Base-by-base conservation (phyloP, 257 asterid species). In the Solanum neorickii region DNA sequence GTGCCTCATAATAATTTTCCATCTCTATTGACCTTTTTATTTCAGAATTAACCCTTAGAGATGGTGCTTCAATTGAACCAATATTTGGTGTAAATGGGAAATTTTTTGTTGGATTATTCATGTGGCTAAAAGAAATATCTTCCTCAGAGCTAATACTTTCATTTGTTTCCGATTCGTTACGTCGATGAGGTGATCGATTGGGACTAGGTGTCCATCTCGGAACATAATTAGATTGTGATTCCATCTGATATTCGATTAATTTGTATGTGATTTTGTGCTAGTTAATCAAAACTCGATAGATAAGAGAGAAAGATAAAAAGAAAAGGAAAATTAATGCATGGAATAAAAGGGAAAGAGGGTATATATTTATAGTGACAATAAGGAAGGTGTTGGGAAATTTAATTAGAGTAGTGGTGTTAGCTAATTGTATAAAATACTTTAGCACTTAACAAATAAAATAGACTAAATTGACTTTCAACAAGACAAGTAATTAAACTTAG, bases 181-280 rank as follows among this genome's bases (percentile, higher is more conserved):
- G 65, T 83, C 76, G 14, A 33, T 60, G 86, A 10, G 76, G 76
- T 9, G 86, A 83, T 66, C 39, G 82, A 23, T 83, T 87, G 1
- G 91, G 91, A 86, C 89, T 90, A 9, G 90, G 92, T 4, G 90
- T 89, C 82, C 89, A 90, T 85, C 85, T 74, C 3, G 89, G 87
- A 23, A 90, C 85, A 47, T 77, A 83, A 27, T 41, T 75, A 41
- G 31, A 27, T 1, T 41, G 59, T 2, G 14, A 41, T 35, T 75
- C 59, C 83, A 75, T 75, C 13, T 23, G 3, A 18, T 39, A 10
- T 2, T 68, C 23, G 27, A 1, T 60, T 7, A 8, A 4, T 68
- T 3, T 68, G 3, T 68, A 5, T 29, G 12, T 29, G 39, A 29
- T 68, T 27, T 27, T 68, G 39, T 29, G 23, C 39, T 27, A 68